Conservation (phyloP, 768 basidiomycete genomes). For the Pleurotus cornucopiae region DNA sequence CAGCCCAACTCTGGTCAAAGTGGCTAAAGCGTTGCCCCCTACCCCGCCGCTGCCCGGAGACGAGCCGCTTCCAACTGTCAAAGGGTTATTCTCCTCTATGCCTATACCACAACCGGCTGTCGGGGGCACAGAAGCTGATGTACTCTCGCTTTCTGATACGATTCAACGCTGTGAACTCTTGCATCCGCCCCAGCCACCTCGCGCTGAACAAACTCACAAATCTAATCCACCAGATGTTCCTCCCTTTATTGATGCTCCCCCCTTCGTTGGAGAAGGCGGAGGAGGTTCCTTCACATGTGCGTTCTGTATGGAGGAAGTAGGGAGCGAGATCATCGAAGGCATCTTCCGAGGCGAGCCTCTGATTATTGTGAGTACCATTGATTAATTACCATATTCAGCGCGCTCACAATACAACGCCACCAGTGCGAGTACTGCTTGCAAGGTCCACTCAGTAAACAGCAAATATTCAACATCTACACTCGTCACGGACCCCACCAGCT, state of each 20-base stretch:
- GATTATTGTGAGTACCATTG: background rate
- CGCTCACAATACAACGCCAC: background rate
- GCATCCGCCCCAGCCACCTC: background rate
- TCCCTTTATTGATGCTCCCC: background rate
- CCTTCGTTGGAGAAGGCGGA: too few relatives aligned
- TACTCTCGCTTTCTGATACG: background rate
- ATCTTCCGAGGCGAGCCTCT: background rate
- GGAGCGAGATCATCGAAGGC: background rate
- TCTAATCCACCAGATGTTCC: background rate
- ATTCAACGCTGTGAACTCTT: background rate
- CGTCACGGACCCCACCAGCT: background rate
- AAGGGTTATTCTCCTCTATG: background rate
- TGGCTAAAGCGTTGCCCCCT: background rate
- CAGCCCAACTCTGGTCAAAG: background rate
- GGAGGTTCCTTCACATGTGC: background rate
- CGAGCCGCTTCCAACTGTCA: background rate
- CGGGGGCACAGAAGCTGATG: background rate
- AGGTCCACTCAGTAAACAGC: background rate
- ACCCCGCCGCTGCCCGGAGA: background rate
- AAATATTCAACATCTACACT: background rate
- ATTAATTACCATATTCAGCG: background rate
- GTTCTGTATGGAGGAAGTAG: conserved; percentile 1
- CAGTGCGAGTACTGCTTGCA: conserved; percentile 1
- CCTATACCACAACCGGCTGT: background rate
- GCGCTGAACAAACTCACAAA: too few relatives aligned